Conservation (phyloP, 192 early-diverging fungal genomes). For the Coemansia sp. region DNA sequence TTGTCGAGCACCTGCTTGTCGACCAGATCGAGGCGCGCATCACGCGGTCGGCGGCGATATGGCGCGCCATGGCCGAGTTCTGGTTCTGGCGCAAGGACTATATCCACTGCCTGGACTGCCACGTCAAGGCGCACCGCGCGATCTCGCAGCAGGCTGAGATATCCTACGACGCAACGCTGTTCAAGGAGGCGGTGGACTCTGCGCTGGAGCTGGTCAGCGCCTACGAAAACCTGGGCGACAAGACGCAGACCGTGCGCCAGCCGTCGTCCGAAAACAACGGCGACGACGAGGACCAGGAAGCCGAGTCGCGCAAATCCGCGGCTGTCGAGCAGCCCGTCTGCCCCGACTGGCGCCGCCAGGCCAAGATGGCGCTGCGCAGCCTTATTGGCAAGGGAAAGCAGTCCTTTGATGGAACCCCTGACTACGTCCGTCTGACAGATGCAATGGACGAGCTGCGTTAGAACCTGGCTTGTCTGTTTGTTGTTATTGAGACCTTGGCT, state of each 20-base stretch:
- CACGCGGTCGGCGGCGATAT: conserved; percentile 69
- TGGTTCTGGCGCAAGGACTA: conserved; percentile 64
- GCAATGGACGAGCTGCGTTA: conserved; percentile 59
- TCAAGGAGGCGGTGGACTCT: conserved; percentile 66
- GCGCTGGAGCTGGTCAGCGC: conserved; percentile 74
- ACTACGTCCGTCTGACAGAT: conserved; percentile 62
- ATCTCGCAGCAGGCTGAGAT: conserved; percentile 74
- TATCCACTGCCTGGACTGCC: conserved; percentile 70
- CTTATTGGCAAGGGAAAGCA: conserved; percentile 79
- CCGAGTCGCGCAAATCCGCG: conserved; percentile 30
- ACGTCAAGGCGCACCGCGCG: conserved; percentile 80
- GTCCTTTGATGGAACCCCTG: conserved; percentile 63
- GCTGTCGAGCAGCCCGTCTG: conserved; percentile 59
- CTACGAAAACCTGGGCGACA: conserved; percentile 72
- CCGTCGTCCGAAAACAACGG: conserved; percentile 20
- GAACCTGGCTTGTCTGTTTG: too few relatives aligned
- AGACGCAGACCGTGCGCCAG: conserved; percentile 43
- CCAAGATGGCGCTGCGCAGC: conserved; percentile 74
- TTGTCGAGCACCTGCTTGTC: conserved; percentile 63
- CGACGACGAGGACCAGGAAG: conserved; percentile 30
- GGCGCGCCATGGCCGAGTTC: conserved; percentile 73
- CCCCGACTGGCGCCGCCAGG: conserved; percentile 87
- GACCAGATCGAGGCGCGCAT: conserved; percentile 73
- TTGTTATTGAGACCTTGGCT: too few relatives aligned
- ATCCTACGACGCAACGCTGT: conserved; percentile 64